Base-by-base conservation (phyloP, 2,329 filamentous ascomycete species). In the Fusarium sp. region DNA sequence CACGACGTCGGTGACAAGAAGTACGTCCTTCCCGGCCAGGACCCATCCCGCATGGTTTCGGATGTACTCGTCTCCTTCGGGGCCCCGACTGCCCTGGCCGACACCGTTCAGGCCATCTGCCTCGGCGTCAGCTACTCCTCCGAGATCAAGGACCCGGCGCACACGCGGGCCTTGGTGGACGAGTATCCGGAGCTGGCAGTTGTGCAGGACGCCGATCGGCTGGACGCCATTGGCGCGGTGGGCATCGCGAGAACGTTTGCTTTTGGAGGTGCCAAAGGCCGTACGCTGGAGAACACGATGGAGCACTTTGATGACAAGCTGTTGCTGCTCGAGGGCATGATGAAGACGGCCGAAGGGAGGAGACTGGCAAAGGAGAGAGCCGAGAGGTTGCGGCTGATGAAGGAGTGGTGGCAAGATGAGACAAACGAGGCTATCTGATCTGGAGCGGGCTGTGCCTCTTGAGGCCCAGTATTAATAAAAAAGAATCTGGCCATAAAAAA, bases 1-100 rank as follows among this genome's bases (percentile, higher is more conserved):
- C 93, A 97, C 77, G 93, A 97, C 69, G 88, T 96, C 15, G 92
- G 91, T 58, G 93, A 97, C 77, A 87, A 84, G 74, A 97, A 96
- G 77, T 96, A 96, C 74, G 75, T 88, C 14, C 70, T 79, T 51
- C 78, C 83, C 1, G 82, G 81, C 51, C 80, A 88, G 64, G 83
- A 88, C 70, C 71, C 79, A 4, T 79, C 83, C 3, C 85, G 82
- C 13, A 76, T 86, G 60, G 80, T 91, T 29, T 75, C 77, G 14
- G 74, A 80, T 25, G 73, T 88, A 7, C 81, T 93, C 2, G 61
- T 80, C 13, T 79, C 80, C 15, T 76, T 83, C 23, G 87, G 88
- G 23, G 87, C 86, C 9, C 72, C 80, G 0, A 70, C 78, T 2
- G 73, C 76, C 6, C 80, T 96, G 13, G 89, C 91, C 0, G 72